phyloP scores from a whole-genome alignment of 305 asterid genomes.

The Fraxinus angustifolia region DNA sequence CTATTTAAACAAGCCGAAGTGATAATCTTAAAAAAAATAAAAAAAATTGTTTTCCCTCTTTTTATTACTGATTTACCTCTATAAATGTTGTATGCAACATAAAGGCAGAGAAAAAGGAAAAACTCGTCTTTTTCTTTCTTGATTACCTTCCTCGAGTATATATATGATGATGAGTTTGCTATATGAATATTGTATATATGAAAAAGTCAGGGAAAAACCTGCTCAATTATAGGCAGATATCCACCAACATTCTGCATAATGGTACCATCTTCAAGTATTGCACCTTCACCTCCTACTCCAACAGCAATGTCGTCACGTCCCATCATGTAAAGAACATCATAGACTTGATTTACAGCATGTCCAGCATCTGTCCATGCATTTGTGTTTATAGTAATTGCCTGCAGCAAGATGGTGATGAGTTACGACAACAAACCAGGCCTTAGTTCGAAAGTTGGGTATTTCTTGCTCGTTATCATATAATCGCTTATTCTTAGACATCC shows the following conservation, averaged over 20 bases:
- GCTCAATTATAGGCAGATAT: conserved; percentile 80
- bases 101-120: not conserved
- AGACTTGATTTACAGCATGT: conserved; percentile 74
- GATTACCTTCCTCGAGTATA: not conserved
- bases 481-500: not conserved
- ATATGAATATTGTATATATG: not conserved
- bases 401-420: conserved; percentile 20
- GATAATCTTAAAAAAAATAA: not conserved
- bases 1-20: not conserved
- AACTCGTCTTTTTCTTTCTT: not conserved
- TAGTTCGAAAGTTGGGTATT: not conserved
- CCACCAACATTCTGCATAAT: conserved; percentile 76
- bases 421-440: not conserved
- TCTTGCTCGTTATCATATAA: not conserved
- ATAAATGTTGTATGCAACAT: not conserved
- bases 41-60: not conserved
- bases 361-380: conserved; percentile 82
- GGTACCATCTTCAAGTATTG: conserved; percentile 64
- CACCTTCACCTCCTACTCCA: conserved; percentile 92
- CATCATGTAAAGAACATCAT: conserved; percentile 90
- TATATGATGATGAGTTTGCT: not conserved
- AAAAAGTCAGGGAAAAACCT: conserved; percentile 23
- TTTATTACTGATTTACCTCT: not conserved
- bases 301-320: conserved; percentile 78
- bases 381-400: conserved; percentile 75